phyloP scores from a whole-genome alignment of 495 filamentous ascomycete species.

The Pyrenula aspistea region DNA sequence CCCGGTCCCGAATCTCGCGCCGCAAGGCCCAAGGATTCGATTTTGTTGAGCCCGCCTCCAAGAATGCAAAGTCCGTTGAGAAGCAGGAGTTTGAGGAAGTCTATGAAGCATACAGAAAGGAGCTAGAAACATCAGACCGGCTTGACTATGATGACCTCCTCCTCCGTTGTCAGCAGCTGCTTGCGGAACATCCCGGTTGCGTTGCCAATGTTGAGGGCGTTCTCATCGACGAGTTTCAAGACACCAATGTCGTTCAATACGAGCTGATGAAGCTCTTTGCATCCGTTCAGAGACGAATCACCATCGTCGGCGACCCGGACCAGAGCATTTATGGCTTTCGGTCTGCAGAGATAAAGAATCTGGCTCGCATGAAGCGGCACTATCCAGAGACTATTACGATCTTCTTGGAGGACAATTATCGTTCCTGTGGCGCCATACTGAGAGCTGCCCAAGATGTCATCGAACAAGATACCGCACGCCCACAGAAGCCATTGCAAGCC shows the following conservation, averaged over 20 bases:
- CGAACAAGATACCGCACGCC: conserved; percentile 75
- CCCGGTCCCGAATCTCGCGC: conserved; percentile 69
- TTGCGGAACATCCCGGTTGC: conserved; percentile 66
- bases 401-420: conserved; percentile 89
- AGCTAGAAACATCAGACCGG: conserved; percentile 64
- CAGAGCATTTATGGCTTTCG: conserved; percentile 98
- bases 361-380: conserved; percentile 61
- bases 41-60: conserved; percentile 25
- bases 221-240: conserved; percentile 95
- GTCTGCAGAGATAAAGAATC: conserved; percentile 89
- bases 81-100: conserved; percentile 64
- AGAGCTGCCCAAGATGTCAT: conserved; percentile 74
- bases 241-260: conserved; percentile 92
- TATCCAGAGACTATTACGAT: conserved; percentile 72
- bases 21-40: conserved; percentile 64
- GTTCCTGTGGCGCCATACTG: conserved; percentile 85
- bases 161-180: conserved; percentile 68
- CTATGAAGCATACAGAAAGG: conserved; percentile 67
- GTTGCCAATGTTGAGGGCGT: conserved; percentile 86
- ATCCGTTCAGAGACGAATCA: conserved; percentile 57
- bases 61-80: conserved; percentile 37
- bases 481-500: conserved; percentile 63
- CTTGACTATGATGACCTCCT: conserved; percentile 95
- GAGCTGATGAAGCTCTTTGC: conserved; percentile 90
- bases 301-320: conserved; percentile 93